phyloP scores from a whole-genome alignment of 805 yeast species.

The Wickerhamomyces ciferrii region DNA sequence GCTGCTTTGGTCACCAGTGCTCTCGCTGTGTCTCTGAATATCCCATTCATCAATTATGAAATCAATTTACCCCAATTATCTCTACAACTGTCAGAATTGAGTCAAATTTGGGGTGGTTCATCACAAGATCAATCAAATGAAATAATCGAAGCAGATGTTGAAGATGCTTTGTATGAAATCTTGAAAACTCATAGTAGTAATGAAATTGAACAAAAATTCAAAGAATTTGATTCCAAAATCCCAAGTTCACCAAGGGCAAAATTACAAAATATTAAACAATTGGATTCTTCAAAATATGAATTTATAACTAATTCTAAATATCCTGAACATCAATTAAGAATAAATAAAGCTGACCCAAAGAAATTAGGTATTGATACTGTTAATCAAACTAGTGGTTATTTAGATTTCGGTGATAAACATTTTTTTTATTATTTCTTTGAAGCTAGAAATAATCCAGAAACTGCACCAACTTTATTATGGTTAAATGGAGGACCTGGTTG shows the following conservation, averaged over 20 bases:
- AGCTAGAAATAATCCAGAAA: conserved; percentile 79
- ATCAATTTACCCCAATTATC: background rate
- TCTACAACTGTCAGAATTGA: background rate
- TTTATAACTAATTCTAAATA: background rate
- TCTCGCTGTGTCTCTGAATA: background rate
- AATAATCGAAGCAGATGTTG: background rate
- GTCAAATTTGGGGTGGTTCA: background rate
- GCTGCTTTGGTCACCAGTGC: background rate
- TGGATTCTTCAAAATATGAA: background rate
- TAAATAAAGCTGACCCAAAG: conserved; percentile 25
- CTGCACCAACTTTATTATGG: conserved; percentile 84
- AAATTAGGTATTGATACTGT: conserved; percentile 73
- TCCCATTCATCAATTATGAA: background rate
- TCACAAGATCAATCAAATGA: background rate
- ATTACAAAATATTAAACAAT: background rate
- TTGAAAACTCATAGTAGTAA: background rate
- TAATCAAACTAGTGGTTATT: conserved; percentile 77
- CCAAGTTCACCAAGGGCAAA: background rate
- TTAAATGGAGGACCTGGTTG: conserved; percentile 97
- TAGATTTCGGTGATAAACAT: conserved; percentile 72
- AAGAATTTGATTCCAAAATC: background rate
- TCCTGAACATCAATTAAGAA: background rate
- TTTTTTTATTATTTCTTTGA: conserved; percentile 90
- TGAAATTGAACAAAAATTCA: too few species aligned
- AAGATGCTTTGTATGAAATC: background rate